phyloP scores from a whole-genome alignment of 352 stramenopile species.

The Pelagophyceae sp. region DNA sequence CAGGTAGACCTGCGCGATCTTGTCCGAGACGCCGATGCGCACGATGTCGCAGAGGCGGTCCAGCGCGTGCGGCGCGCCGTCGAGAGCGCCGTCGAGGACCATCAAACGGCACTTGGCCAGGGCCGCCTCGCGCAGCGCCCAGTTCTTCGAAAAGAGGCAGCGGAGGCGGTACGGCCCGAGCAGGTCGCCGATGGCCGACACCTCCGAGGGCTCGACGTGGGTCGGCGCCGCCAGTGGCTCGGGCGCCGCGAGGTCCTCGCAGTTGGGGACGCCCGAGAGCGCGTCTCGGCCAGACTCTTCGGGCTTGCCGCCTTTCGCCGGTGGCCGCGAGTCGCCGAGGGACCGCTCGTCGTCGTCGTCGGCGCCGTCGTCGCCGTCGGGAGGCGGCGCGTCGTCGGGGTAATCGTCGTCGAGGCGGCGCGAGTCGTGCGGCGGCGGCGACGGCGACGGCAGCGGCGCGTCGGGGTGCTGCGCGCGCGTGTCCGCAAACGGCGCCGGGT shows the following conservation, averaged over 20 bases:
- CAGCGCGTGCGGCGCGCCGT: conserved; percentile 1
- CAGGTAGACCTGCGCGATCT: conserved; percentile 36
- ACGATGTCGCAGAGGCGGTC: conserved; percentile 23
- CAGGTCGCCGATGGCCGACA: conserved; percentile 17
- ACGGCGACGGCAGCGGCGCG: too few relatives aligned
- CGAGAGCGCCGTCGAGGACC: conserved; percentile 20
- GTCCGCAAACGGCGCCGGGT: too few relatives aligned
- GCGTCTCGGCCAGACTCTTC: too few relatives aligned
- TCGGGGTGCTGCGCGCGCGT: too few relatives aligned
- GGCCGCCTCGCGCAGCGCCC: conserved; percentile 40
- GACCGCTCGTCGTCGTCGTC: too few relatives aligned
- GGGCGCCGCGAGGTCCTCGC: conserved; percentile 37
- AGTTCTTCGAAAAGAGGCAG: conserved; percentile 47
- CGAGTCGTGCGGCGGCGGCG: too few relatives aligned
- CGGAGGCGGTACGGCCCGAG: conserved; percentile 44
- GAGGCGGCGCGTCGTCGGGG: too few relatives aligned
- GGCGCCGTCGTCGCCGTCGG: too few relatives aligned
- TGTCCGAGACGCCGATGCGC: conserved; percentile 23
- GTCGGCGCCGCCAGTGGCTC: conserved; percentile 31
- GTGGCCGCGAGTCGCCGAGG: too few relatives aligned
- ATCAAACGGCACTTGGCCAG: conserved; percentile 41
- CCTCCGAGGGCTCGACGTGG: not conserved
- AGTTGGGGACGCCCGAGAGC: conserved; percentile 32
- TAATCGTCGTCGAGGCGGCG: too few relatives aligned
- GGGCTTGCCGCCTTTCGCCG: too few relatives aligned